These are phyloP conservation scores for Rhizophora mangle DNA, from an alignment of 345 rosid species.

Conservation along the genomic window DNA sequence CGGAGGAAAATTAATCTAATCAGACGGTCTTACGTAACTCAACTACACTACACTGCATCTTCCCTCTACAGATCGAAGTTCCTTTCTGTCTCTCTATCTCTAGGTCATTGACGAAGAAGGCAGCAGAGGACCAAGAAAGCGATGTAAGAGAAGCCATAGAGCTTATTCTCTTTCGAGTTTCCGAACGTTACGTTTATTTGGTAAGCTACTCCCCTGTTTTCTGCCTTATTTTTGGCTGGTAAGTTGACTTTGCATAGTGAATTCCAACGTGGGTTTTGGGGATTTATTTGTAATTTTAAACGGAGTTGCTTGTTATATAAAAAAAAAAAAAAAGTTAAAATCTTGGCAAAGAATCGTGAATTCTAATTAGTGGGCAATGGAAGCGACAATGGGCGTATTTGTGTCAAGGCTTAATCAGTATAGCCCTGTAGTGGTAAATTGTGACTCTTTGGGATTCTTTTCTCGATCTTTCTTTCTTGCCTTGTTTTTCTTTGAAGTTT, in stretches of 20 bases:
- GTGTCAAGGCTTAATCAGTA: no score
- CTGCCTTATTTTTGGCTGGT: neutral
- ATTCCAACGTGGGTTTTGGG: no score
- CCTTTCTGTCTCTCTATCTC: neutral
- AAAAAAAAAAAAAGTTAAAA: no score
- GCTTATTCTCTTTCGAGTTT: conserved; percentile 74
- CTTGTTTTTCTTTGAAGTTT: no score
- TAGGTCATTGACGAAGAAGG: conserved; percentile 30
- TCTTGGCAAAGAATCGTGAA: no score
- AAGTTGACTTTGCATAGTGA: neutral
- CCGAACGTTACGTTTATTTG: conserved; percentile 92
- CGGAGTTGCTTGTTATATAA: no score
- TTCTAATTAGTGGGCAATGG: no score
- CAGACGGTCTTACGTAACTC: neutral
- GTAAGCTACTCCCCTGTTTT: conserved; percentile 28
- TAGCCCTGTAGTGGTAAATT: no score
- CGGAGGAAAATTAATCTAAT: conserved; percentile 9
- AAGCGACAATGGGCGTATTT: no score
- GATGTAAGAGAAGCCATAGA: conserved; percentile 66
- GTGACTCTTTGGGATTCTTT: no score
- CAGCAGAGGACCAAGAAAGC: conserved; percentile 25
- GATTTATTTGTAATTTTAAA: no score
- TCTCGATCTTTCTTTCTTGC: no score
- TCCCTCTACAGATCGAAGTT: neutral
- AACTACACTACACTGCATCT: neutral